Base-by-base conservation (phyloP, 805 yeast genomes). In the Ogataea thermomethanolica region DNA sequence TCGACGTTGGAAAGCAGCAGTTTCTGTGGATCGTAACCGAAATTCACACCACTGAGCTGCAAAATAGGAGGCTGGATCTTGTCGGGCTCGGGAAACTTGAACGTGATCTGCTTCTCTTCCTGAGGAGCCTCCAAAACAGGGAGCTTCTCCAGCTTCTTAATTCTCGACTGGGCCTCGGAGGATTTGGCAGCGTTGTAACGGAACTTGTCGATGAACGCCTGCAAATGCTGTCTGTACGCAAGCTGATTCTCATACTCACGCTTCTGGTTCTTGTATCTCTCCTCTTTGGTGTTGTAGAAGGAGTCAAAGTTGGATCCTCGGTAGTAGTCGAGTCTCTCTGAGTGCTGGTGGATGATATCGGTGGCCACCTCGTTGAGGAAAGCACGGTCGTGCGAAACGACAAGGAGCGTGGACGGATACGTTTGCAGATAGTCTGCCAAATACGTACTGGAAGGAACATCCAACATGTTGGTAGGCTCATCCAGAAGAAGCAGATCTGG, bases 381-480 rank as follows among this genome's bases (percentile, higher is more conserved):
- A 30, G 96, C 88, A 59, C 99, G 81, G 65, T 93, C 99, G 72
- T 93, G 99, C 41, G 99, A 93, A 32, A 93, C 99, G 30, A 91
- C 95, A 49, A 93, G 70, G 2, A 93, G 93, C 0, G 99, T 93
- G 1, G 96, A 78, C 39, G 95, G 90, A 61, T 93, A 93, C 7
- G 86, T 73, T 59, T 87, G 95, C 53, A 93, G 69, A 61, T 93
- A 93, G 52, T 85, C 79, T 8, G 98, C 91, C 59, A 93, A 73
- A 62, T 81, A 93, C 1, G 97, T 91, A 61, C 93, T 87, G 39
- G 98, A 90, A 22, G 99, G 99, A 64, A 93, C 96, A 78, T 93
- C 99, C 95, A 93, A 85, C 96, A 90, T 93, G 82, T 93, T 93
- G 46, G 98, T 90, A 57, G 99, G 99, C 75, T 93, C 99, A 78